Evolutionary conservation across 306 rosid species (phyloP).

Genomic region (Leucaena leucocephala): DNA sequence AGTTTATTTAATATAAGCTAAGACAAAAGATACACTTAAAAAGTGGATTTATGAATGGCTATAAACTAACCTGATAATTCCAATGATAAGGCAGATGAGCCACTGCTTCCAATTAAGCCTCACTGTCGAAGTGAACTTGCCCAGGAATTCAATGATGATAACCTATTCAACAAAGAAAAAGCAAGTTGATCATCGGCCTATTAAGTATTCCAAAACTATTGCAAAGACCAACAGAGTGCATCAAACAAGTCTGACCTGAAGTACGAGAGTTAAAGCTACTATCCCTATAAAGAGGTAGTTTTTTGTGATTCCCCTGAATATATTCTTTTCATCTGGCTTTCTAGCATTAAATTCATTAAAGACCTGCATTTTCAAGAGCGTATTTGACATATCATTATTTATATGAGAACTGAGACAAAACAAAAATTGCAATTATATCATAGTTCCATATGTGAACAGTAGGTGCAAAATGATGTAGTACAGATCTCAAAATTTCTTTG

Average conservation of each 20-base stretch:
- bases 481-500: slow-evolving; percentile 8
- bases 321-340: slow-evolving; percentile 86
- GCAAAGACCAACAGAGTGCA: slow-evolving; percentile 11
- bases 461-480: slow-evolving; percentile 17
- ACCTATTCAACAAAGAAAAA: slow-evolving; percentile 48
- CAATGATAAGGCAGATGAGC: slow-evolving; percentile 68
- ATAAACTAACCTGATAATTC: slow-evolving; percentile 62
- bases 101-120: slow-evolving; percentile 84
- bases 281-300: slow-evolving; percentile 86
- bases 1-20: not conserved
- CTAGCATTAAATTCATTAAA: slow-evolving; percentile 96
- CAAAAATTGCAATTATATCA: not conserved
- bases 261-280: slow-evolving; percentile 67
- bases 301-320: slow-evolving; percentile 71
- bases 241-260: slow-evolving; percentile 68
- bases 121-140: slow-evolving; percentile 79
- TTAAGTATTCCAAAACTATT: not conserved
- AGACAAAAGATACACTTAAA: slow-evolving; percentile 15
- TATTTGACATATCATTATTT: slow-evolving; percentile 11
- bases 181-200: not conserved
- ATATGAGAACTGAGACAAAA: slow-evolving; percentile 22
- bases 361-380: slow-evolving; percentile 57
- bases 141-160: slow-evolving; percentile 74
- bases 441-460: not conserved
- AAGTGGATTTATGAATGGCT: not conserved